Percentiles rank a stretch among this genome's conserved stretches.
phyloP scores from a whole-genome alignment of 345 rosid genomes.

The Excoecaria cochinchinensis region DNA sequence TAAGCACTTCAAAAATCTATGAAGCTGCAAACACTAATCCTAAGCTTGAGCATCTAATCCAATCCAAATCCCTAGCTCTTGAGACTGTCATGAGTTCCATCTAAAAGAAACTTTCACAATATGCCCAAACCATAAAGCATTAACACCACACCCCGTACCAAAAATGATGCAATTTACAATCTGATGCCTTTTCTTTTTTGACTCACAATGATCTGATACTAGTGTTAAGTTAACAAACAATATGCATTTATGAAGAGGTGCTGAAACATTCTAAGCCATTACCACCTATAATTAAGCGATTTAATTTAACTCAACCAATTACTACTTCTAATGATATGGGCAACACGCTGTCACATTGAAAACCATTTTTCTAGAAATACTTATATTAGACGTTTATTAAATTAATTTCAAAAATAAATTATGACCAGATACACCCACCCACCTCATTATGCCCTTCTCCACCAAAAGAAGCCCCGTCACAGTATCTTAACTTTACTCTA shows the following conservation, averaged over 20 bases:
- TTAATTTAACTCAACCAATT: not conserved
- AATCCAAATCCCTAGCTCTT: not conserved
- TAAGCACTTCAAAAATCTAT: not conserved
- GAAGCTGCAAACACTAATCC: not conserved
- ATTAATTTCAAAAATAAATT: not conserved
- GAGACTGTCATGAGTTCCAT: not conserved
- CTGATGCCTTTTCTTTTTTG: not conserved
- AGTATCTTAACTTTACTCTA: slow-evolving; percentile 29
- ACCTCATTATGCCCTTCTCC: slow-evolving; percentile 33
- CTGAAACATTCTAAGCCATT: not conserved
- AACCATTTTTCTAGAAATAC: not conserved
- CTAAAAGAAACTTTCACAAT: not conserved
- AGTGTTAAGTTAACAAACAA: not conserved
- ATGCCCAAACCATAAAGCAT: not conserved
- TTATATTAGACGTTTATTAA: not conserved
- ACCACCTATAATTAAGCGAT: not conserved
- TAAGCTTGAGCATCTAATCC: not conserved
- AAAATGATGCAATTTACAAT: not conserved
- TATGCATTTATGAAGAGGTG: not conserved
- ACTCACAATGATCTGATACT: not conserved
- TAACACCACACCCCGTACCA: not conserved
- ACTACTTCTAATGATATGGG: not conserved
- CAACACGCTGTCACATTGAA: too few relatives aligned
- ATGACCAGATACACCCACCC: not conserved
- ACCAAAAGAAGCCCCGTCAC: slow-evolving; percentile 36